A percentile compares a stretch with the other conserved stretches of the same genome.
These are phyloP conservation scores for Macrotyloma uniflorum DNA, from an alignment of 306 rosid genomes.

Conservation along the genomic window DNA sequence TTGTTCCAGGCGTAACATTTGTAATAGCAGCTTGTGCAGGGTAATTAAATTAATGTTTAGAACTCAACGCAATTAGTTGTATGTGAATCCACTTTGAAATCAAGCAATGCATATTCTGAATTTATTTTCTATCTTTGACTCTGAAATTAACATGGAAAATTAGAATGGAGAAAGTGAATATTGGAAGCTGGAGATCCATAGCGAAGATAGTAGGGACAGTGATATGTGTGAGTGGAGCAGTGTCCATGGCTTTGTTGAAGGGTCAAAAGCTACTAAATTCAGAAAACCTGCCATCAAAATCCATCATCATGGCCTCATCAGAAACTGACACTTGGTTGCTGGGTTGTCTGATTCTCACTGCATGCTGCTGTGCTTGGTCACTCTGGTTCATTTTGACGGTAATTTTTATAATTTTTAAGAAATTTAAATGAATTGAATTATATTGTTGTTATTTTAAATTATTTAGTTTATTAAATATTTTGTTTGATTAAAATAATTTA, in stretches of 20 bases:
- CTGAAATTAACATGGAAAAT: background rate
- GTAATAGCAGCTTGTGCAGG: conserved; percentile 50
- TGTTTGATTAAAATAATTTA: no score
- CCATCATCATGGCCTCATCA: conserved; percentile 19
- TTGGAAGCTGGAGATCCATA: conserved; percentile 49
- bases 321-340: conserved; percentile 42
- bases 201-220: conserved; percentile 65
- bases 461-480: no score
- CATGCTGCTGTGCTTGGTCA: conserved; percentile 50
- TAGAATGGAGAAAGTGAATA: conserved; percentile 52
- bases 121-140: background rate
- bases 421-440: no score
- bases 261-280: conserved; percentile 61
- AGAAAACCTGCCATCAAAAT: conserved; percentile 26
- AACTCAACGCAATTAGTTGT: background rate
- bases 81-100: background rate
- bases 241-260: conserved; percentile 54
- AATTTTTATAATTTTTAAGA: no score
- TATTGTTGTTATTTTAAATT: no score
- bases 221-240: conserved; percentile 58
- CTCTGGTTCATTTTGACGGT: conserved; percentile 61
- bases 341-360: conserved; percentile 54
- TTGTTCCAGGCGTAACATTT: conserved; percentile 67
- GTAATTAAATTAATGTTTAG: conserved; percentile 32
- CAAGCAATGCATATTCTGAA: background rate